These are phyloP conservation scores for Lindgomyces ingoldianus DNA, from an alignment of 495 filamentous ascomycete species.

Conservation along the genomic window DNA sequence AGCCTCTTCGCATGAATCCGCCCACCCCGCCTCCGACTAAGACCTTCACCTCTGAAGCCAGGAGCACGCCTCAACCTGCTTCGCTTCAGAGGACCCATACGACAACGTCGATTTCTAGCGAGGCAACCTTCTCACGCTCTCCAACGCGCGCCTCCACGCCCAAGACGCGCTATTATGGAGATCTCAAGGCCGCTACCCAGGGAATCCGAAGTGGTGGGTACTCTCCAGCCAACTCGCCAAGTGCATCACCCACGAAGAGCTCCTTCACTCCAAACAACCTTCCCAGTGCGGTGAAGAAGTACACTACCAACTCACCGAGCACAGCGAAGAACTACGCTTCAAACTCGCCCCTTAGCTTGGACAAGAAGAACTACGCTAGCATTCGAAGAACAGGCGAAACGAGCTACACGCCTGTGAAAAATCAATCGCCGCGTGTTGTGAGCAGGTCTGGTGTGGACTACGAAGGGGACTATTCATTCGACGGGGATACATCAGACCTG, in stretches of 20 bases:
- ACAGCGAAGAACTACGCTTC: background rate
- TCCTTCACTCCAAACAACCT: constrained; percentile 5
- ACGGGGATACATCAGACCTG: constrained; percentile 47
- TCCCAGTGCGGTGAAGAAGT: constrained; percentile 18
- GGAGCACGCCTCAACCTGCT: constrained; percentile 8
- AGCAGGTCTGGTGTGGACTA: constrained; percentile 48
- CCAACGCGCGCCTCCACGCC: constrained; percentile 33
- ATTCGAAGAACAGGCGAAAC: constrained; percentile 30
- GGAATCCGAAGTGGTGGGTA: constrained; percentile 33
- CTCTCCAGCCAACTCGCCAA: constrained; percentile 20
- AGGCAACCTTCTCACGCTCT: constrained; percentile 25
- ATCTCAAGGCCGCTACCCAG: constrained; percentile 44
- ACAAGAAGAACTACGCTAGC: constrained; percentile 32
- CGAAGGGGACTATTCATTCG: constrained; percentile 60
- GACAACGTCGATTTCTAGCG: constrained; percentile 26
- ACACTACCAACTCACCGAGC: constrained; percentile 27
- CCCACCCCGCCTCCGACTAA: constrained; percentile 35
- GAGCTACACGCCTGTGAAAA: constrained; percentile 25
- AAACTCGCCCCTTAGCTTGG: constrained; percentile 17
- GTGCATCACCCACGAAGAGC: constrained; percentile 10
- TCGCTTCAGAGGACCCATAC: constrained; percentile 21
- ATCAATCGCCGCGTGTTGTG: constrained; percentile 28
- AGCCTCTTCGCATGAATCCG: constrained; percentile 42
- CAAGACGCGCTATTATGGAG: constrained; percentile 47
- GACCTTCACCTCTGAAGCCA: constrained; percentile 1